These are phyloP conservation scores for Cercospora sesami DNA, from an alignment of 2,329 filamentous ascomycete species.

Conservation along the genomic window DNA sequence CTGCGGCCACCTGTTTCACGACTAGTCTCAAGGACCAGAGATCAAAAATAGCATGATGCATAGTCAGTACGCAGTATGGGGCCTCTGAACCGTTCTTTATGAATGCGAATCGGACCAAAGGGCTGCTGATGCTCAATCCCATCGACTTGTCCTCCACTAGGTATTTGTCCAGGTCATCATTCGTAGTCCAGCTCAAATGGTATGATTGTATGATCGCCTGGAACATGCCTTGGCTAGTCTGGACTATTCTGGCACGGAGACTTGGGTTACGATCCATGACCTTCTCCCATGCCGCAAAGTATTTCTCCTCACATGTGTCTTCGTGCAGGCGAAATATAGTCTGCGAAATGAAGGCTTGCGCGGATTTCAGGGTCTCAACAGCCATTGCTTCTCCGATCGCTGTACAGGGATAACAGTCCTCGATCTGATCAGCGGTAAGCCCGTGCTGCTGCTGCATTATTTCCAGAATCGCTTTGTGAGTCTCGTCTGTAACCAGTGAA, in stretches of 20 bases:
- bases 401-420: neutral
- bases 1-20: neutral
- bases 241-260: neutral
- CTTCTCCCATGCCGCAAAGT: neutral
- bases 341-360: neutral
- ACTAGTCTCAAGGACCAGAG: neutral
- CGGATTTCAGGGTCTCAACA: neutral
- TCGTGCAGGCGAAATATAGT: neutral
- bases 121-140: neutral
- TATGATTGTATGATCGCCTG: neutral
- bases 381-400: neutral
- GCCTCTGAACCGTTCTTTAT: neutral
- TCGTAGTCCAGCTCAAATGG: neutral
- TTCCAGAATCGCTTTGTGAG: neutral
- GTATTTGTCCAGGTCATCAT: neutral
- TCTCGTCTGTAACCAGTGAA: neutral
- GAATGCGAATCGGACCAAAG: neutral
- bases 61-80: neutral
- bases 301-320: neutral
- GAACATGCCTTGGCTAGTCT: neutral
- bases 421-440: neutral
- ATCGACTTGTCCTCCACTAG: neutral
- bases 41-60: neutral
- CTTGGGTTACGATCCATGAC: neutral
- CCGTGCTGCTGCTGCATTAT: neutral